phyloP scores from a whole-genome alignment of 2,329 filamentous ascomycete genomes.

The Neofusicoccum parvum region DNA sequence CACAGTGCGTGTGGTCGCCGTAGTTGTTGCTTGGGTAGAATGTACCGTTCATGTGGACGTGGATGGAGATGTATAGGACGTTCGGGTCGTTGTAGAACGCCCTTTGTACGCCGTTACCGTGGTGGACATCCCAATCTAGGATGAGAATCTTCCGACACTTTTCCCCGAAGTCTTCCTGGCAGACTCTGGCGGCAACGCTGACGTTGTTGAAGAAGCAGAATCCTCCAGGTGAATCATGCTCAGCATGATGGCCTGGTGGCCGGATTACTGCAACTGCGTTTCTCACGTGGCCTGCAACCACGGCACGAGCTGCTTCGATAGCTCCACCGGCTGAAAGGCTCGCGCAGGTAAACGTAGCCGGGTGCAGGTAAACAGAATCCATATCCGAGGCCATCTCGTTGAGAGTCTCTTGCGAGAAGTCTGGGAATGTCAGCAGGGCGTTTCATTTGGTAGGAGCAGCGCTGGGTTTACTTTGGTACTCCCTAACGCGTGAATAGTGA shows the following conservation, averaged over 20 bases:
- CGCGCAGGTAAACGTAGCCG: constrained; percentile 77
- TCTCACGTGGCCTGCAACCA: constrained; percentile 79
- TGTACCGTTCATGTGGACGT: constrained; percentile 78
- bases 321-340: constrained; percentile 86
- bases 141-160: constrained; percentile 86
- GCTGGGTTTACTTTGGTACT: constrained; percentile 25
- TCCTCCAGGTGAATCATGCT: constrained; percentile 81
- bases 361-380: constrained; percentile 63
- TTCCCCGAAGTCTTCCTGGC: constrained; percentile 78
- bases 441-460: neutral
- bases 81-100: constrained; percentile 96
- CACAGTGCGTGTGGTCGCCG: constrained; percentile 63
- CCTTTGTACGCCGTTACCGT: constrained; percentile 91
- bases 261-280: constrained; percentile 96
- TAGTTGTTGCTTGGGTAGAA: constrained; percentile 77
- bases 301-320: constrained; percentile 93
- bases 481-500: constrained; percentile 78
- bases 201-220: constrained; percentile 99
- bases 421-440: constrained; percentile 20
- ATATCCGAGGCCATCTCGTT: constrained; percentile 62
- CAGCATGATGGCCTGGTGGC: constrained; percentile 93
- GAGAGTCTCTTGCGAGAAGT: constrained; percentile 60
- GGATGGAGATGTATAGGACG: constrained; percentile 91
- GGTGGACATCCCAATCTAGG: constrained; percentile 82
- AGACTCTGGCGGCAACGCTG: constrained; percentile 85